These are phyloP conservation scores for Manihot esculenta DNA, from an alignment of 441 rosid genomes.

Conservation along the genomic window DNA sequence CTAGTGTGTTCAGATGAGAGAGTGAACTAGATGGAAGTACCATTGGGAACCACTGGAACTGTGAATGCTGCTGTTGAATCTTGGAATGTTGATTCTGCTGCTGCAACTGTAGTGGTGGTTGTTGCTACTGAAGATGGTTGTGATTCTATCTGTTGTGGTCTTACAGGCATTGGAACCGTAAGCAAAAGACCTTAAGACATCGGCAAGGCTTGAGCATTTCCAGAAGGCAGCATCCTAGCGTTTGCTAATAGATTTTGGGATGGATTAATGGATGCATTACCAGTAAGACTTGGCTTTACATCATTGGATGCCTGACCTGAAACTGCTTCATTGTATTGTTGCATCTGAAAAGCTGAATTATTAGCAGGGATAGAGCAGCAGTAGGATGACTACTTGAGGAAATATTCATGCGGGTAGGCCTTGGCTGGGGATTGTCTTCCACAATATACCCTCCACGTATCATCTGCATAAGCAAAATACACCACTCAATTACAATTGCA, in stretches of 20 bases:
- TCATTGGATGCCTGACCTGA: slow-evolving; percentile 56
- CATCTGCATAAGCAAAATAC: slow-evolving; percentile 63
- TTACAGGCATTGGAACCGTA: slow-evolving; percentile 64
- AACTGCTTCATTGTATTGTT: slow-evolving; percentile 62
- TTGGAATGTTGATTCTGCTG: slow-evolving; percentile 60
- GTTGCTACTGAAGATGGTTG: slow-evolving; percentile 53
- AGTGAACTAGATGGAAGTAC: slow-evolving; percentile 63
- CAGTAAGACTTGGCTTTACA: slow-evolving; percentile 51
- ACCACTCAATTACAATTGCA: slow-evolving; percentile 21
- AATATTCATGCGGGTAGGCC: slow-evolving; percentile 47
- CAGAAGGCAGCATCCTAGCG: slow-evolving; percentile 71
- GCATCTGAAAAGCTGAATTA: slow-evolving; percentile 54
- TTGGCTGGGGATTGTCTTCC: slow-evolving; percentile 58
- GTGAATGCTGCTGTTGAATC: slow-evolving; percentile 74
- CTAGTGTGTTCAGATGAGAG: slow-evolving; percentile 57
- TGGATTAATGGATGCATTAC: slow-evolving; percentile 47
- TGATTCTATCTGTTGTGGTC: slow-evolving; percentile 59
- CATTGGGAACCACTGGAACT: slow-evolving; percentile 70
- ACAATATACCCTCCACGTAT: slow-evolving; percentile 53
- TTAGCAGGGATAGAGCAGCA: slow-evolving; percentile 46
- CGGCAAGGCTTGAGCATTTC: slow-evolving; percentile 69
- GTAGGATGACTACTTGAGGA: slow-evolving; percentile 53
- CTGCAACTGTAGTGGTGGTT: slow-evolving; percentile 40
- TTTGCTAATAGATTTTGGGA: slow-evolving; percentile 52
- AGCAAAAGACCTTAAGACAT: slow-evolving; percentile 72